A percentile compares a stretch with the other conserved stretches of the same genome.
These are phyloP conservation scores for Mortierella sp. DNA, from an alignment of 371 early-diverging fungal genomes.

Conservation along the genomic window DNA sequence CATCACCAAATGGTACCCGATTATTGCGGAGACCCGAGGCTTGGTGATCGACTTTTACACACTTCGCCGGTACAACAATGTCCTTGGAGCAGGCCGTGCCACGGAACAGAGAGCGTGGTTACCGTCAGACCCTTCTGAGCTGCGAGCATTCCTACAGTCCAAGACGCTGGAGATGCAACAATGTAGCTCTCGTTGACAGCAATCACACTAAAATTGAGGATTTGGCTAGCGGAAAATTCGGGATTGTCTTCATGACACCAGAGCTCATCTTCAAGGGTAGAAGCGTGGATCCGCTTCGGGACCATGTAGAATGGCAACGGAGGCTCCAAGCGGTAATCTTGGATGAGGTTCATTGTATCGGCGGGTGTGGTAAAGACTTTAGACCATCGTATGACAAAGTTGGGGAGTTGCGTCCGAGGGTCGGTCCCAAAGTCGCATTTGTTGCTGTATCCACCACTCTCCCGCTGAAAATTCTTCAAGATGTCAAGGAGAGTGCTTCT, in stretches of 20 bases:
- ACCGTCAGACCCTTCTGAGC: too few relatives aligned
- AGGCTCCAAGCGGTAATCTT: conserved; percentile 5
- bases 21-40: too few relatives aligned
- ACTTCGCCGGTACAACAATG: too few relatives aligned
- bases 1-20: too few relatives aligned
- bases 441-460: conserved; percentile 32
- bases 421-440: neutral
- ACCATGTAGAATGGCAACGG: neutral
- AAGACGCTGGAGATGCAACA: too few relatives aligned
- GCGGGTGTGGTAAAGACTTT: conserved; percentile 15
- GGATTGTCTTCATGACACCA: conserved; percentile 23
- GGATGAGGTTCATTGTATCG: conserved; percentile 35
- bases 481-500: neutral
- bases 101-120: too few relatives aligned
- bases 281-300: neutral
- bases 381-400: conserved; percentile 4
- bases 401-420: conserved; percentile 10
- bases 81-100: too few relatives aligned
- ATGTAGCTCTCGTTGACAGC: too few relatives aligned
- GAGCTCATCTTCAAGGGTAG: neutral
- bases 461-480: neutral
- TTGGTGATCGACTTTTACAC: too few relatives aligned
- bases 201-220: too few relatives aligned
- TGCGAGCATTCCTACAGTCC: too few relatives aligned
- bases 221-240: conserved; percentile 10